Percentiles rank a stretch among this genome's conserved stretches.
Evolutionary conservation across 192 early-diverging fungal genomes (phyloP).

Genomic region (Gaertneriomyces sp.): DNA sequence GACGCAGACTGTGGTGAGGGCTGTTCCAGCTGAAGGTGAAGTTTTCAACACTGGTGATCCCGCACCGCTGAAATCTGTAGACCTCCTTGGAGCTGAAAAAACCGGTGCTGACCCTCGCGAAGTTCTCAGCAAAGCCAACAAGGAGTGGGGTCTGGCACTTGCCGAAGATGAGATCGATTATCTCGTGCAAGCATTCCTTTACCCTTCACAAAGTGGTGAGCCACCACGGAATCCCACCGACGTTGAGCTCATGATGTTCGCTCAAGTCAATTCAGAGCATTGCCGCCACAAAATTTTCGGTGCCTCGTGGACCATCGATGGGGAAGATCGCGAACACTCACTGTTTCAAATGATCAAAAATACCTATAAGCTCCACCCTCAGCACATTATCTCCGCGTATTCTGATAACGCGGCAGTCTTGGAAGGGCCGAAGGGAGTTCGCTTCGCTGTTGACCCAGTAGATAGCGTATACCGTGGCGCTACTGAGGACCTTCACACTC

Average conservation of each 20-base stretch:
- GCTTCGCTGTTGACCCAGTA: constrained; percentile 42
- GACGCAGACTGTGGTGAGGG: constrained; percentile 72
- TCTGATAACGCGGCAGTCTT: constrained; percentile 98
- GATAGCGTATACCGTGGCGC: constrained; percentile 54
- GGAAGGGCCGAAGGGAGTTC: constrained; percentile 63
- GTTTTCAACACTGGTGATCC: constrained; percentile 64
- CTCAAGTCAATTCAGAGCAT: constrained; percentile 99
- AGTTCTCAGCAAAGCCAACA: constrained; percentile 76
- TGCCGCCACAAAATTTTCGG: constrained; percentile 99
- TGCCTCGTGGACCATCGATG: constrained; percentile 97
- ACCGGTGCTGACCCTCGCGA: constrained; percentile 47
- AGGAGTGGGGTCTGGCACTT: constrained; percentile 87
- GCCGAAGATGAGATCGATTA: constrained; percentile 97
- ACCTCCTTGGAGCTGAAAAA: constrained; percentile 46
- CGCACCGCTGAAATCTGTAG: constrained; percentile 60
- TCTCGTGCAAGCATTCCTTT: constrained; percentile 76
- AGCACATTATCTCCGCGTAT: constrained; percentile 91
- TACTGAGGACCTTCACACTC: constrained; percentile 78
- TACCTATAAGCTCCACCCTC: constrained; percentile 79
- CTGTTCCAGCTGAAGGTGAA: constrained; percentile 58
- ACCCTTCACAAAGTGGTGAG: constrained; percentile 36
- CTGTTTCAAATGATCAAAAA: constrained; percentile 96
- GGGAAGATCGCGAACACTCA: constrained; percentile 68
- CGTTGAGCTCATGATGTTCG: constrained; percentile 99
- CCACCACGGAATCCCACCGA: constrained; percentile 90